Evolutionary conservation across 2,329 filamentous ascomycete genomes (phyloP).

Genomic region (Remersonia thermophila): DNA sequence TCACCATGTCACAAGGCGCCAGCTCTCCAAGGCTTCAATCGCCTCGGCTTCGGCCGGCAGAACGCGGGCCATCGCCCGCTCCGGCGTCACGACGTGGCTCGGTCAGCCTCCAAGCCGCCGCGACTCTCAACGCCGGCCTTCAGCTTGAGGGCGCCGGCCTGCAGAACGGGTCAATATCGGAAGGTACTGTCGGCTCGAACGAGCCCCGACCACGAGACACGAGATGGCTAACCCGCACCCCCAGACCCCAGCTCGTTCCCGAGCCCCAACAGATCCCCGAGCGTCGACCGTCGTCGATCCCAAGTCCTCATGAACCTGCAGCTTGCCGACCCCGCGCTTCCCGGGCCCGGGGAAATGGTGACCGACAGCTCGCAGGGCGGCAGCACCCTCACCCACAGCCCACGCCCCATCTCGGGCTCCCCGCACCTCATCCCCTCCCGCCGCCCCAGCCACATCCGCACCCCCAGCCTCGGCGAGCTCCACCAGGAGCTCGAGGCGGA

Average conservation of each 20-base stretch:
- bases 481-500: conserved; percentile 71
- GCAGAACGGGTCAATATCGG: too few species aligned
- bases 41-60: conserved; percentile 23
- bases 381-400: conserved; percentile 27
- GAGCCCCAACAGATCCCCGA: conserved; percentile 6
- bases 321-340: conserved; percentile 56
- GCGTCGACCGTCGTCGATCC: conserved; percentile 49
- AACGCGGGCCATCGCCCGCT: conserved; percentile 44
- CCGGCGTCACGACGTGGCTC: conserved; percentile 50
- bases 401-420: conserved; percentile 29
- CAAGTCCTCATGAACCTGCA: conserved; percentile 62
- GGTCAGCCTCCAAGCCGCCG: conserved; percentile 62
- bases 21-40: conserved; percentile 17
- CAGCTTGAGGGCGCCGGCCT: conserved; percentile 30
- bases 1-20: conserved; percentile 23
- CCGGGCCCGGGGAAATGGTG: conserved; percentile 56
- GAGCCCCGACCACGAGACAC: too few species aligned
- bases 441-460: conserved; percentile 51
- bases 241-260: too few species aligned
- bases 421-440: conserved; percentile 33
- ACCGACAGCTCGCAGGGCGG: conserved; percentile 25
- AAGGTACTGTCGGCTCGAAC: too few species aligned
- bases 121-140: conserved; percentile 65
- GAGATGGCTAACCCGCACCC: too few species aligned
- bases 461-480: conserved; percentile 62